Evolutionary conservation across 2,329 filamentous ascomycete species (phyloP).

Genomic region (Aspergillus intermedius): DNA sequence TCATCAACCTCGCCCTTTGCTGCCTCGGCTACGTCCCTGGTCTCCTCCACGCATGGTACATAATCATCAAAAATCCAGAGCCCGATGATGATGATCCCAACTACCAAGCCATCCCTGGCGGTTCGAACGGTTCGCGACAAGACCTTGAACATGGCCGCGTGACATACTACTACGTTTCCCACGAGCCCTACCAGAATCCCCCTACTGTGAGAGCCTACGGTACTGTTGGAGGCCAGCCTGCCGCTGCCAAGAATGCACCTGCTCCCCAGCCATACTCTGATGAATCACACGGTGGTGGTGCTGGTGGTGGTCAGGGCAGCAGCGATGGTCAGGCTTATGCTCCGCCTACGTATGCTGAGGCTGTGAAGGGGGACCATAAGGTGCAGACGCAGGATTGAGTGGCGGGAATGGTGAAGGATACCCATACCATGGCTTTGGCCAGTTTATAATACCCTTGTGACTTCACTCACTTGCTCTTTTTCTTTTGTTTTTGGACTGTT

Average conservation of each 20-base stretch:
- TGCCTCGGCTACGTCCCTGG: constrained; percentile 73
- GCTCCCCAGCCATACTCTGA: constrained; percentile 16
- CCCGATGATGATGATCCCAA: constrained; percentile 51
- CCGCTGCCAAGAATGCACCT: constrained; percentile 10
- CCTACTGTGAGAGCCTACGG: constrained; percentile 30
- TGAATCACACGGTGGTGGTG: background rate
- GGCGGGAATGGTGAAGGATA: background rate
- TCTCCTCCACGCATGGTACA: constrained; percentile 94
- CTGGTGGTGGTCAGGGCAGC: constrained; percentile 16
- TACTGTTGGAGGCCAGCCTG: constrained; percentile 29
- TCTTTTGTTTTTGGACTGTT: background rate
- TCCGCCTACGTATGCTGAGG: constrained; percentile 85
- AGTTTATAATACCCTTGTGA: background rate
- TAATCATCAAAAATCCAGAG: constrained; percentile 86
- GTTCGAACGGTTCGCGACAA: constrained; percentile 36
- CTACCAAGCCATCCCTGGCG: constrained; percentile 59
- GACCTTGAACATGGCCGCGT: constrained; percentile 46
- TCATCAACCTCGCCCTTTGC: constrained; percentile 94
- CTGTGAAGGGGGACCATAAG: constrained; percentile 85
- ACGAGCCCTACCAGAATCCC: constrained; percentile 35
- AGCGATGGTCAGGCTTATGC: constrained; percentile 34
- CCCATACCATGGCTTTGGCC: background rate
- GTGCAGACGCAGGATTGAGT: constrained; percentile 62
- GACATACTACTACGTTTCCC: constrained; percentile 70
- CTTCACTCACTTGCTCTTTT: background rate